Percentiles rank a stretch among this genome's conserved stretches.
These are phyloP conservation scores for Hericium alpestre DNA, from an alignment of 768 basidiomycete species.

Conservation along the genomic window DNA sequence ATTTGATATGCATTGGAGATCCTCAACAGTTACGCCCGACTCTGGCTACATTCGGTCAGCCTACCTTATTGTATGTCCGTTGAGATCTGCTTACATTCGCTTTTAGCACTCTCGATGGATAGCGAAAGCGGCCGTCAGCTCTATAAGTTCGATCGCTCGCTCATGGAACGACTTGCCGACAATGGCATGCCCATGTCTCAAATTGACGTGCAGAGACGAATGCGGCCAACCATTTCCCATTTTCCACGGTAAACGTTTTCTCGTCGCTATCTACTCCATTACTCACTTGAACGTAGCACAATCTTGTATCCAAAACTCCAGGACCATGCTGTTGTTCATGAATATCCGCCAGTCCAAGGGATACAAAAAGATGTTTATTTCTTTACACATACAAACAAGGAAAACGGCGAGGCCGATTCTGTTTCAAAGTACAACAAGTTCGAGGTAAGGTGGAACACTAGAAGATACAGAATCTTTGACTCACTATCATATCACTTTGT, in stretches of 20 bases:
- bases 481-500: background rate
- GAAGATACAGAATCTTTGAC: background rate
- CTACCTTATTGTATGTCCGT: background rate
- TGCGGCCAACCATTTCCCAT: slow-evolving; percentile 60
- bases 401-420: slow-evolving; percentile 53
- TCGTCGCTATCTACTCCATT: background rate
- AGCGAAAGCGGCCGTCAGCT: slow-evolving; percentile 41
- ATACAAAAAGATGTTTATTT: slow-evolving; percentile 59
- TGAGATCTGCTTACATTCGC: background rate
- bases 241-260: slow-evolving; percentile 36
- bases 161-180: slow-evolving; percentile 63
- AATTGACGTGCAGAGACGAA: slow-evolving; percentile 63
- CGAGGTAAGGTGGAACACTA: slow-evolving; percentile 35
- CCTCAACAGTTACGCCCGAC: slow-evolving; percentile 67
- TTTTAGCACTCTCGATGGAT: slow-evolving; percentile 57
- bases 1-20: slow-evolving; percentile 74
- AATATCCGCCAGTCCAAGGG: slow-evolving; percentile 50
- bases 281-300: slow-evolving; percentile 23
- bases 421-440: slow-evolving; percentile 55
- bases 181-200: slow-evolving; percentile 55
- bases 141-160: slow-evolving; percentile 53
- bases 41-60: slow-evolving; percentile 49
- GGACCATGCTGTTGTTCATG: slow-evolving; percentile 42
- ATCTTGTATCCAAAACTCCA: slow-evolving; percentile 52
- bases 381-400: slow-evolving; percentile 48